Base-by-base conservation (phyloP, 2,329 filamentous ascomycete species). In the Tetracladium maxilliforme region DNA sequence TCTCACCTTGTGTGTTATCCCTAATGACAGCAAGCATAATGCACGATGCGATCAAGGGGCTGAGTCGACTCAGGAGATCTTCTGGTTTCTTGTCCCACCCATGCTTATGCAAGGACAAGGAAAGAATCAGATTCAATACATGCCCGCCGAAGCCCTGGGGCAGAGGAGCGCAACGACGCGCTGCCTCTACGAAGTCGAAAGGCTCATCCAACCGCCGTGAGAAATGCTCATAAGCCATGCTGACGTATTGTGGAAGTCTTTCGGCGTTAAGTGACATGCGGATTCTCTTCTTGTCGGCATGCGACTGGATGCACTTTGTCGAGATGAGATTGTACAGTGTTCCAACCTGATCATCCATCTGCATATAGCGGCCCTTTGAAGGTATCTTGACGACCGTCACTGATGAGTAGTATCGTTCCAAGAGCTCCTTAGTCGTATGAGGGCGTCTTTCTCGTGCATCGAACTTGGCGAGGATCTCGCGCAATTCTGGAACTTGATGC, bases 211-310 rank as follows among this genome's bases (percentile, higher is more conserved):
- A 39, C 19, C 51, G 43, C 2, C 40, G 40, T 4, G 56, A 44
- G 28, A 61, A 67, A 31, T 66, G 62, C 23, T 60, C 52, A 33
- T 63, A 65, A 0, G 56, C 61, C 14, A 40, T 47, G 33, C 62
- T 51, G 3, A 66, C 40, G 33, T 63, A 64, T 1, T 43, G 34
- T 19, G 63, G 50, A 6, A 66, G 39, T 12, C 59, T 48, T 10
- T 59, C 54, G 2, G 52, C 47, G 19, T 55, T 51, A 10, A 54
- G 48, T 3, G 63, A 39, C 55, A 64, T 60, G 6, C 61, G 52
- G 5, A 57, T 47, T 30, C 48, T 40, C 18, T 45, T 44, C 34
- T 63, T 64, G 16, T 42, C 43, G 9, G 46, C 33, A 25, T 51
- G 48, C 1, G 61, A 54, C 14, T 44, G 38, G 17, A 49, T 43